A percentile compares a stretch with the other conserved stretches of the same genome.
phyloP scores from a whole-genome alignment of 257 asterid species.

The Vinca minor region DNA sequence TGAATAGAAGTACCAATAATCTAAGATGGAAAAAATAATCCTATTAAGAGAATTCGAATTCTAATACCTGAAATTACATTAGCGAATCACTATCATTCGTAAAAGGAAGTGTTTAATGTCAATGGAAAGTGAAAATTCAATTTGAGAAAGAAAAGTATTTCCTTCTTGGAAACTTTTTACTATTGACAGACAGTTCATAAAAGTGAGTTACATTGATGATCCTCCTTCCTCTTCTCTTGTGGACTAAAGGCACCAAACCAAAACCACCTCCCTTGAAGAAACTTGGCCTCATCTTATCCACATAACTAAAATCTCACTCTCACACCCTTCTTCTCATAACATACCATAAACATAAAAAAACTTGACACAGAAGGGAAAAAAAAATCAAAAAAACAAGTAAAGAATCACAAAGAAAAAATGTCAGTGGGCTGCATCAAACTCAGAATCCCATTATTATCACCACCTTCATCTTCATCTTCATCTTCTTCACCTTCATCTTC shows the following conservation, averaged over 20 bases:
- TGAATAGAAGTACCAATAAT: too few relatives aligned
- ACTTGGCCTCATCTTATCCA: conserved; percentile 37
- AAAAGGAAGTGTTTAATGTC: too few relatives aligned
- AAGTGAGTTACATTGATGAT: neutral
- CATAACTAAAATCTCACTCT: conserved; percentile 17
- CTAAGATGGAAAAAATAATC: too few relatives aligned
- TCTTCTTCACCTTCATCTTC: conserved; percentile 36
- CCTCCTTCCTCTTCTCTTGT: neutral
- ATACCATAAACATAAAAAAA: neutral
- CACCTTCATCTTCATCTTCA: conserved; percentile 33
- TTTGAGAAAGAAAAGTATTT: too few relatives aligned
- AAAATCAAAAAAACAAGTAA: too few relatives aligned
- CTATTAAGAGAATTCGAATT: too few relatives aligned
- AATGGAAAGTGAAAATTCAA: too few relatives aligned
- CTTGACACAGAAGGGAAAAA: too few relatives aligned
- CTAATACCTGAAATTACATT: too few relatives aligned
- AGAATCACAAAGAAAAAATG: conserved; percentile 26
- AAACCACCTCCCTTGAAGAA: neutral
- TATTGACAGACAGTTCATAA: neutral
- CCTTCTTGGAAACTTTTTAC: too few relatives aligned
- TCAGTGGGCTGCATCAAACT: conserved; percentile 30
- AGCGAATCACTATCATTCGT: too few relatives aligned
- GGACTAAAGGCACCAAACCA: neutral
- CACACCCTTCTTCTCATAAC: neutral
- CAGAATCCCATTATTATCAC: conserved; percentile 11